A percentile compares a stretch with the other conserved stretches of the same genome.
These are phyloP conservation scores for Stephanodiscus minutulus DNA, from an alignment of 108 stramenopile genomes.

Conservation along the genomic window DNA sequence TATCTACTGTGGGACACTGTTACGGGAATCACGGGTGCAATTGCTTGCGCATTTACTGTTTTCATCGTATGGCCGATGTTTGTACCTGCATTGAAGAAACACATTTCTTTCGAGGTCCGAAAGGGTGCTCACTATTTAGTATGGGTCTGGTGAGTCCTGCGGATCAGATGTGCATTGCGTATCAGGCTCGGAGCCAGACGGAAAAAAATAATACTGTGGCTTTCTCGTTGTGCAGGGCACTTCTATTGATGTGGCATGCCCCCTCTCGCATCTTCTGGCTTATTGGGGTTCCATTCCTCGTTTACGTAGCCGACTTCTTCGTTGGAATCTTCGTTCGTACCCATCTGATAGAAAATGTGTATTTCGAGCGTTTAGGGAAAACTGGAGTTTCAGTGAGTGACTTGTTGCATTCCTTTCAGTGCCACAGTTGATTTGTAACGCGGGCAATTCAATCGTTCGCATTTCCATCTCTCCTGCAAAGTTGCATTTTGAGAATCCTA, in stretches of 20 bases:
- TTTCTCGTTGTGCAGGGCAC: too few species aligned
- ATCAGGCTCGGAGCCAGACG: too few species aligned
- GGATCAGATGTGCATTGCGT: too few species aligned
- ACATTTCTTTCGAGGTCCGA: constrained; percentile 16
- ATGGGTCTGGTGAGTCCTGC: constrained; percentile 8
- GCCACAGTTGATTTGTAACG: too few species aligned
- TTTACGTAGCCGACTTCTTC: constrained; percentile 12
- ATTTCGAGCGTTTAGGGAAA: too few species aligned
- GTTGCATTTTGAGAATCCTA: constrained; percentile 49
- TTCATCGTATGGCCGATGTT: constrained; percentile 26
- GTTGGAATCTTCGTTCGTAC: not conserved
- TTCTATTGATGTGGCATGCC: constrained; percentile 21
- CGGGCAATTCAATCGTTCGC: not conserved
- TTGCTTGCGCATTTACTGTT: constrained; percentile 7
- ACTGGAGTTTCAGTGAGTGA: too few species aligned
- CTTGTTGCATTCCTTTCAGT: too few species aligned
- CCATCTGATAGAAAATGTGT: too few species aligned
- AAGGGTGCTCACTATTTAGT: constrained; percentile 23
- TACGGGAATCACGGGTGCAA: constrained; percentile 29
- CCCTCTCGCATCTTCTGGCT: constrained; percentile 17
- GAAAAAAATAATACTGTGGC: too few species aligned
- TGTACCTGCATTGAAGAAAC: constrained; percentile 17
- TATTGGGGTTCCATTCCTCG: constrained; percentile 20
- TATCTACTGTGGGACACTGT: constrained; percentile 5
- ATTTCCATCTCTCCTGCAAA: too few species aligned